phyloP scores from a whole-genome alignment of 139 green algal genomes.

The Micractinium conductrix region DNA sequence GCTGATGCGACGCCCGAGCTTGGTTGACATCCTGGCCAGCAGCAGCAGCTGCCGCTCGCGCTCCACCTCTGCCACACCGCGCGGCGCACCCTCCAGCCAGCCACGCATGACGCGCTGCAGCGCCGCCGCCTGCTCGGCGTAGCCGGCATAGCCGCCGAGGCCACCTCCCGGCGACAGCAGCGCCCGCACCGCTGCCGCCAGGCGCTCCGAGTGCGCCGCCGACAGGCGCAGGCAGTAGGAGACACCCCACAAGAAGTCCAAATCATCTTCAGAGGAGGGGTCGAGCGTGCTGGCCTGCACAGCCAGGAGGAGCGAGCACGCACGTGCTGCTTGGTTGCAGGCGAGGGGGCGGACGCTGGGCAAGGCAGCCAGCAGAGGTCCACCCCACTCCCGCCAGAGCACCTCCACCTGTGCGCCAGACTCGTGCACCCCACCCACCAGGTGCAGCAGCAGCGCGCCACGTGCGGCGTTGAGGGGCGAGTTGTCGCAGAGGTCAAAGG shows the following conservation, averaged over 20 bases:
- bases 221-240: constrained; percentile 7
- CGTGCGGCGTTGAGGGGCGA: not conserved
- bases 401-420: not conserved
- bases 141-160: not conserved
- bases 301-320: not conserved
- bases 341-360: not conserved
- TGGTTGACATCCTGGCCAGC: not conserved
- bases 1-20: not conserved
- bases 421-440: not conserved
- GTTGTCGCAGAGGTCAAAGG: not conserved
- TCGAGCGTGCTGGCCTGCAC: constrained; percentile 2
- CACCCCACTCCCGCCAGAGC: not conserved
- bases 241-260: constrained; percentile 7
- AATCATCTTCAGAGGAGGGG: not conserved
- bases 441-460: constrained; percentile 2
- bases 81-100: not conserved
- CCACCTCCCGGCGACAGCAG: not conserved
- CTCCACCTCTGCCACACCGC: not conserved
- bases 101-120: not conserved
- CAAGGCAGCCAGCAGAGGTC: not conserved
- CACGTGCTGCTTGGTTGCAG: not conserved
- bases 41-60: not conserved
- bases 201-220: not conserved
- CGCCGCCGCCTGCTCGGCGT: not conserved
- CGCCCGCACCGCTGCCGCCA: not conserved